Evolutionary conservation across 2,329 filamentous ascomycete genomes (phyloP), one percentile per base, ranked within the genome.

Genomic region (Coniochaeta sp.): DNA sequence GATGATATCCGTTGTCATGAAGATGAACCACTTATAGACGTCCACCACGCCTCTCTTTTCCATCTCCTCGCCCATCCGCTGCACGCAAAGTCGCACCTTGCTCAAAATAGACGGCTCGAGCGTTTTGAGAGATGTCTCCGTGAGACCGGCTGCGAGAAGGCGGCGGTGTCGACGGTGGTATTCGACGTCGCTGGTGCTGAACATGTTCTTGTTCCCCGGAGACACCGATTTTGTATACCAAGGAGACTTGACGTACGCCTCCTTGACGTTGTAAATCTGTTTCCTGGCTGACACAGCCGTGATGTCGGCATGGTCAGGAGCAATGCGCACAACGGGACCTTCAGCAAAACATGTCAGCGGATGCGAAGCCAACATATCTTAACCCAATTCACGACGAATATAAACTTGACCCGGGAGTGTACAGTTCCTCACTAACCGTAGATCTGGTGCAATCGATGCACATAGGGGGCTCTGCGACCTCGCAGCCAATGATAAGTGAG

Each of bases 1-100:
- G 58, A 79, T 76, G 7, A 79, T 67, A 65, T 81, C 79, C 0
- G 76, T 76, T 3, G 77, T 67, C 72, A 80, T 73, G 60, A 78
- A 77, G 2, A 70, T 64, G 70, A 74, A 77, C 77, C 78, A 80
- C 59, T 77, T 77, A 59, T 74, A 69, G 3, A 79, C 65, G 62
- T 81, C 76, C 0, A 66, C 69, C 0, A 60, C 66, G 0, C 72
- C 73, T 0, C 38, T 19, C 9, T 64, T 64, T 17, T 58, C 6
- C 34, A 61, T 57, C 16, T 64, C 62, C 28, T 63, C 60, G 44
- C n/a, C 50, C 50, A 65, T 65, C 40, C 38, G 43, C n/a, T 58
- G 19, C 26, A 66, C 59, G 9, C 61, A 60, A 12, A 62, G 60
- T 28, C 62, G 57, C 50, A 63, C 61, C 6, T 58, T 55, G 33